phyloP scores from a whole-genome alignment of 2,329 filamentous ascomycete genomes.

The Penicillium sp. region DNA sequence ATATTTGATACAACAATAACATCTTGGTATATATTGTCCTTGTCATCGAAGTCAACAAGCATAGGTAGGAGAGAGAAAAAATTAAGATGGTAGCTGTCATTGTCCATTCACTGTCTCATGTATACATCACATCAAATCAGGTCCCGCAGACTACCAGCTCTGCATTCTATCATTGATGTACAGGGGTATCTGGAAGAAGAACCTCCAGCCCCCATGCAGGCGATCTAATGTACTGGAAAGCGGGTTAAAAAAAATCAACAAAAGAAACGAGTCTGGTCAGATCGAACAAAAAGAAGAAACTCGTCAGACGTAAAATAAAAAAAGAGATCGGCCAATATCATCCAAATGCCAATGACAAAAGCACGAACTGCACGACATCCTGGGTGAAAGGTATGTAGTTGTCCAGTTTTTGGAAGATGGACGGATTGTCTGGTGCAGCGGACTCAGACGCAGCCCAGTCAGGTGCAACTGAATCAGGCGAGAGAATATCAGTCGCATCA shows the following conservation, averaged over 20 bases:
- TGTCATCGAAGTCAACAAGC: not conserved
- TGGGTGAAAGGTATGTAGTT: slow-evolving; percentile 16
- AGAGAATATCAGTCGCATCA: too few species aligned
- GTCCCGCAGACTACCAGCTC: slow-evolving; percentile 17
- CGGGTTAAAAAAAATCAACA: not conserved
- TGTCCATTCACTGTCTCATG: slow-evolving; percentile 3
- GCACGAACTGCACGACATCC: slow-evolving; percentile 21
- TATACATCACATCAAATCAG: slow-evolving; percentile 12
- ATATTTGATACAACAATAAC: slow-evolving; percentile 8
- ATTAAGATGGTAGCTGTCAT: not conserved
- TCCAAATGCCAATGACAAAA: slow-evolving; percentile 21
- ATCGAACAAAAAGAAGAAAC: slow-evolving; percentile 13
- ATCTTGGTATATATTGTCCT: not conserved
- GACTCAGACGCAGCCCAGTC: not conserved
- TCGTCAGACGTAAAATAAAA: slow-evolving; percentile 22
- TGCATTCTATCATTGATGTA: slow-evolving; percentile 32
- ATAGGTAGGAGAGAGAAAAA: not conserved
- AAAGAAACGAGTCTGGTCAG: slow-evolving; percentile 1
- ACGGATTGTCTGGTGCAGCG: not conserved
- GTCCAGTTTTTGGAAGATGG: slow-evolving; percentile 8
- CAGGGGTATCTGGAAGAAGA: slow-evolving; percentile 26
- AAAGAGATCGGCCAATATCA: slow-evolving; percentile 6
- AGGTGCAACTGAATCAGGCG: too few species aligned
- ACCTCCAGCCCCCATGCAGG: slow-evolving; percentile 20
- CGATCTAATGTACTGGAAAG: slow-evolving; percentile 27